Conservation (phyloP, 495 filamentous ascomycete genomes). For the Trichodelitschia bisporula region DNA sequence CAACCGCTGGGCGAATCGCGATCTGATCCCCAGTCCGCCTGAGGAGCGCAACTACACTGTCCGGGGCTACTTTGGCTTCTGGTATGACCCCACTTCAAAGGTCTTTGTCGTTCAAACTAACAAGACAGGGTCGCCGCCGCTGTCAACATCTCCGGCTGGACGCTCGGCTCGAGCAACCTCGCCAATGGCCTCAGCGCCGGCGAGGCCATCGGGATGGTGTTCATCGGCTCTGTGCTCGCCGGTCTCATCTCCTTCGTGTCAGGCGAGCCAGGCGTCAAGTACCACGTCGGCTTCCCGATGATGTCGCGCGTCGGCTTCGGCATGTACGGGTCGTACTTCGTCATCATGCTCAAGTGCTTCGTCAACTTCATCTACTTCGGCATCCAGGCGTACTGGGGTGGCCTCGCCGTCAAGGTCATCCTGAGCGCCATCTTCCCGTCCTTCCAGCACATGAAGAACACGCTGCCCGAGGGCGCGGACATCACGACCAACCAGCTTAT, state of each 20-base stretch:
- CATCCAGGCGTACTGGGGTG: slow-evolving; percentile 10
- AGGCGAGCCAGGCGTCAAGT: background rate
- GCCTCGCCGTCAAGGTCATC: slow-evolving; percentile 10
- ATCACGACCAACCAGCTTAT: slow-evolving; percentile 13
- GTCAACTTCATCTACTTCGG: slow-evolving; percentile 4
- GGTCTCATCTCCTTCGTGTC: background rate
- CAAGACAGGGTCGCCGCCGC: background rate
- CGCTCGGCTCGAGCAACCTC: background rate
- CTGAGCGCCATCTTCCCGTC: slow-evolving; percentile 13
- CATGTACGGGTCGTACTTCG: slow-evolving; percentile 1
- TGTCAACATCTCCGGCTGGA: background rate
- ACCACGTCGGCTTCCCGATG: slow-evolving; percentile 1
- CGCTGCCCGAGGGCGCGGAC: slow-evolving; percentile 10
- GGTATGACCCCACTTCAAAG: too few species aligned
- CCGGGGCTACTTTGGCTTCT: background rate
- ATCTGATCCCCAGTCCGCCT: background rate
- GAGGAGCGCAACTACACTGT: background rate
- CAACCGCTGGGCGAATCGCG: background rate
- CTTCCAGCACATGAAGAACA: slow-evolving; percentile 14
- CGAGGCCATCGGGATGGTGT: background rate
- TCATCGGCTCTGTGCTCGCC: slow-evolving; percentile 1
- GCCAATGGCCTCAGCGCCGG: background rate
- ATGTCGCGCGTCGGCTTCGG: background rate
- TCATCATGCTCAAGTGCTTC: slow-evolving; percentile 1
- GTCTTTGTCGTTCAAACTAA: too few species aligned